phyloP scores from a whole-genome alignment of 2,329 filamentous ascomycete genomes.

The Periconia sp. region DNA sequence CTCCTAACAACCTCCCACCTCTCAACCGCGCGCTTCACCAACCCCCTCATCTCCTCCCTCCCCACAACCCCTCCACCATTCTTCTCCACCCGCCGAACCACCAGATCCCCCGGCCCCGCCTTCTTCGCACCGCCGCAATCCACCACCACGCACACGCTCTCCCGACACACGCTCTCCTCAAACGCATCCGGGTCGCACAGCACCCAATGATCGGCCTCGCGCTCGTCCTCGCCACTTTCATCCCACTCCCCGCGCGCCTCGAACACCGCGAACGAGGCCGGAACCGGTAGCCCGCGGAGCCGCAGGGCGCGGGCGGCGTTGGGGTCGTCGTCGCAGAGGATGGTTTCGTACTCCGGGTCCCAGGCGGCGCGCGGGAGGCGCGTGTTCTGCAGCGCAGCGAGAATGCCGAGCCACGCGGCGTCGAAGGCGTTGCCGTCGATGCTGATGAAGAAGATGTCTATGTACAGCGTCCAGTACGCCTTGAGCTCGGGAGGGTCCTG shows the following conservation, averaged over 20 bases:
- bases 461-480: constrained; percentile 93
- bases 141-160: constrained; percentile 82
- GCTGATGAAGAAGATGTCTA: constrained; percentile 92
- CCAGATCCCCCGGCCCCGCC: constrained; percentile 61
- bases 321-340: constrained; percentile 70
- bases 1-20: constrained; percentile 64
- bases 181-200: constrained; percentile 86
- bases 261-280: constrained; percentile 79
- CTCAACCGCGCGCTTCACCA: constrained; percentile 61
- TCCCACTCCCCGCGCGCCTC: constrained; percentile 46
- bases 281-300: constrained; percentile 69
- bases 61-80: constrained; percentile 74
- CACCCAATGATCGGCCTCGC: constrained; percentile 59
- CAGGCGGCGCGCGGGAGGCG: constrained; percentile 77
- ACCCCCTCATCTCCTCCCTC: constrained; percentile 60
- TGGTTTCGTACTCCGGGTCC: constrained; percentile 77
- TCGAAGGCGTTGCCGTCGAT: constrained; percentile 92
- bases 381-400: constrained; percentile 79
- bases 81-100: constrained; percentile 75
- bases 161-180: constrained; percentile 82
- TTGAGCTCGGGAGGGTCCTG: constrained; percentile 58
- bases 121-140: constrained; percentile 66
- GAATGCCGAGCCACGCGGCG: constrained; percentile 80
- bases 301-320: constrained; percentile 58
- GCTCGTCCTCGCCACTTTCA: constrained; percentile 41